Evolutionary conservation across 1,284 basidiomycete species (phyloP).

Genomic region (Microbotryum saponariae): DNA sequence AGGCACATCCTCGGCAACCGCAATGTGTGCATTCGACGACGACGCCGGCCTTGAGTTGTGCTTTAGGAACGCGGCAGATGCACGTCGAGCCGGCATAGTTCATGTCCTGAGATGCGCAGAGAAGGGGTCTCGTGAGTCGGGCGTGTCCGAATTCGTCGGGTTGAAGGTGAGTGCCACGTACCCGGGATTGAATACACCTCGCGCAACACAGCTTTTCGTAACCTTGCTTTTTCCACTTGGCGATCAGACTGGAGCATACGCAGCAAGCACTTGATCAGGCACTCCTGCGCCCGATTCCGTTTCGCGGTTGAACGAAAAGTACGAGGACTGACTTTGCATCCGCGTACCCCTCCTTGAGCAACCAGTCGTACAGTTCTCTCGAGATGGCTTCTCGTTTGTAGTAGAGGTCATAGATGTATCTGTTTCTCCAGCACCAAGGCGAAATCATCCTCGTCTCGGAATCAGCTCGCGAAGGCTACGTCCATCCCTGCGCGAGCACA

Average conservation of each 20-base stretch:
- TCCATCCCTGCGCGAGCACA: too few species aligned
- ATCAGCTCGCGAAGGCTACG: too few species aligned
- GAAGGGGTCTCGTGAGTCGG: slow-evolving; percentile 1
- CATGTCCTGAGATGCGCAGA: slow-evolving; percentile 64
- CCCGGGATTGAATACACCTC: slow-evolving; percentile 90
- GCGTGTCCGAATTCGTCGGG: background rate
- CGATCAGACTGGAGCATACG: slow-evolving; percentile 63
- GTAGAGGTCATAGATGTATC: slow-evolving; percentile 97
- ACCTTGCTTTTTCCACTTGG: slow-evolving; percentile 98
- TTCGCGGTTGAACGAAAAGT: background rate
- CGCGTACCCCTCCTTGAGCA: slow-evolving; percentile 93
- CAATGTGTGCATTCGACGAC: slow-evolving; percentile 53
- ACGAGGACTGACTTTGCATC: slow-evolving; percentile 77
- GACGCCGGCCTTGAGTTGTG: slow-evolving; percentile 78
- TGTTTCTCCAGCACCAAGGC: background rate
- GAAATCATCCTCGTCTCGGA: too few species aligned
- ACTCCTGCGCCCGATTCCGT: background rate
- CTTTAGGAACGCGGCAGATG: slow-evolving; percentile 94
- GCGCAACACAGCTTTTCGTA: slow-evolving; percentile 98
- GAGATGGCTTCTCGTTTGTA: slow-evolving; percentile 96
- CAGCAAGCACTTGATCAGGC: background rate
- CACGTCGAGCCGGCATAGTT: slow-evolving; percentile 99
- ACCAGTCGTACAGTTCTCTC: slow-evolving; percentile 92
- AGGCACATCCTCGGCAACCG: slow-evolving; percentile 37
- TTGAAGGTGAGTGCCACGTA: slow-evolving; percentile 40